Conservation (phyloP, 2,329 filamentous ascomycete species). For the Venturia asperata region DNA sequence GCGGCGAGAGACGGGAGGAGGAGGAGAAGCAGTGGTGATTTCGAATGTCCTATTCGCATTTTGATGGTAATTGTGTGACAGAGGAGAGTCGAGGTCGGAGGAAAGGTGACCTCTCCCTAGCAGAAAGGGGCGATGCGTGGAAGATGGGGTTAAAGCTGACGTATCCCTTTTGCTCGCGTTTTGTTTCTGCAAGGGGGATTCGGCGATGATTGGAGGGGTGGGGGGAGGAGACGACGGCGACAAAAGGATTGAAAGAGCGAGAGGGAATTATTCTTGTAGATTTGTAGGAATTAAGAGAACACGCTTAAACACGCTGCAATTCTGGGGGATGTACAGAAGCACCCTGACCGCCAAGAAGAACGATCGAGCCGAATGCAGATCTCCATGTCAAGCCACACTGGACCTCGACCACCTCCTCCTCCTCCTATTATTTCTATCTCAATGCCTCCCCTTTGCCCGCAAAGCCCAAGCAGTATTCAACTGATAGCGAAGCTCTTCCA, state of each 20-base stretch:
- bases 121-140: conserved; percentile 5
- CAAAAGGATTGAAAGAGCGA: not conserved
- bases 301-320: not conserved
- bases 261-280: not conserved
- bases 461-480: not conserved
- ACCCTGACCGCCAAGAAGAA: not conserved
- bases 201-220: not conserved
- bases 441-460: no score
- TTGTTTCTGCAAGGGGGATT: not conserved
- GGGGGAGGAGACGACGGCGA: not conserved
- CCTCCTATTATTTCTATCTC: not conserved
- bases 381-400: not conserved
- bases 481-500: not conserved
- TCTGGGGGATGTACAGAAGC: not conserved
- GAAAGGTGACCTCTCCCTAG: not conserved
- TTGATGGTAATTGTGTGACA: conserved; percentile 4
- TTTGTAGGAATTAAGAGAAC: not conserved
- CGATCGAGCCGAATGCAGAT: not conserved
- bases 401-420: not conserved
- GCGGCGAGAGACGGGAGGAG: conserved; percentile 52
- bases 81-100: not conserved
- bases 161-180: conserved; percentile 7
- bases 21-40: conserved; percentile 49
- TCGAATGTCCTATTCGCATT: conserved; percentile 17
- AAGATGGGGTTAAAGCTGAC: not conserved